phyloP scores from a whole-genome alignment of 306 rosid genomes.

The Rosa chinensis region DNA sequence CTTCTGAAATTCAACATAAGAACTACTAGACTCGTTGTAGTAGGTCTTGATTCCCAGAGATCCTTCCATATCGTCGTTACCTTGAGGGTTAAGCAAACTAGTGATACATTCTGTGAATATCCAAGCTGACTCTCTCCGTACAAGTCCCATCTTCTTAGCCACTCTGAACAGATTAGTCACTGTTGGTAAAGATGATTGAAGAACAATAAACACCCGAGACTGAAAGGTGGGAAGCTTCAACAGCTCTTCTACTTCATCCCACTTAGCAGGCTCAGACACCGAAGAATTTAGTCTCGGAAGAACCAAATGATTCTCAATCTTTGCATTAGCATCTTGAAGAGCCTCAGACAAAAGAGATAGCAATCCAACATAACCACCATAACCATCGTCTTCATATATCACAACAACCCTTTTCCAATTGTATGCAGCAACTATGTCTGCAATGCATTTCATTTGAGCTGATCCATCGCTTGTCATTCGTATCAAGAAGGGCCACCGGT shows the following conservation, averaged over 20 bases:
- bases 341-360: slow-evolving; percentile 53
- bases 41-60: slow-evolving; percentile 61
- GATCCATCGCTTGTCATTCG: slow-evolving; percentile 25
- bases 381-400: slow-evolving; percentile 29
- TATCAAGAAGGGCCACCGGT: slow-evolving; percentile 34
- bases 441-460: slow-evolving; percentile 20
- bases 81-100: slow-evolving; percentile 45
- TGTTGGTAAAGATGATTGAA: slow-evolving; percentile 54
- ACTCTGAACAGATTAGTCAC: slow-evolving; percentile 49
- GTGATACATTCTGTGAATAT: slow-evolving; percentile 57
- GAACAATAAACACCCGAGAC: slow-evolving; percentile 58
- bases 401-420: slow-evolving; percentile 26
- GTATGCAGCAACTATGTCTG: slow-evolving; percentile 24
- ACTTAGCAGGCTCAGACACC: slow-evolving; percentile 47
- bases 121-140: slow-evolving; percentile 57
- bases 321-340: slow-evolving; percentile 39
- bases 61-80: slow-evolving; percentile 51
- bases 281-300: slow-evolving; percentile 48
- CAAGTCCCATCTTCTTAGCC: slow-evolving; percentile 49
- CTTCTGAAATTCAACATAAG: slow-evolving; percentile 38
- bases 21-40: slow-evolving; percentile 33
- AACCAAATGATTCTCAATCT: slow-evolving; percentile 51
- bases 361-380: slow-evolving; percentile 44
- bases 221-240: slow-evolving; percentile 33
- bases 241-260: slow-evolving; percentile 48